phyloP scores from a whole-genome alignment of 1,284 basidiomycete genomes.

The Takashimella tepidaria region DNA sequence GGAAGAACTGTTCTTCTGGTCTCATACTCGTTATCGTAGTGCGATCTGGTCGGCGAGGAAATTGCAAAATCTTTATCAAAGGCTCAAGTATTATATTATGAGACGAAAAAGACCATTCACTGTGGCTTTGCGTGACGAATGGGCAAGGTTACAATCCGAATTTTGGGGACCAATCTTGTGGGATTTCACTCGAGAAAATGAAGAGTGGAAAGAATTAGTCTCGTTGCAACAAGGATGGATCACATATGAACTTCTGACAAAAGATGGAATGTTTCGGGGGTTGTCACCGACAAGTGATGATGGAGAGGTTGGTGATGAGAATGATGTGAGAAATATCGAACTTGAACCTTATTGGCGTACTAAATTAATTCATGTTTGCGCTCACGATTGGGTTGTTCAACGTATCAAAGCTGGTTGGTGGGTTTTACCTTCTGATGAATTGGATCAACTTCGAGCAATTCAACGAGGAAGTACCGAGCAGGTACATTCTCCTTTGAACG shows the following conservation, averaged over 20 bases:
- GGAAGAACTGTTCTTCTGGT: not conserved
- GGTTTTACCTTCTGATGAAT: conserved; percentile 23
- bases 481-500: not conserved
- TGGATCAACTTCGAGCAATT: conserved; percentile 6
- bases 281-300: too few relatives aligned
- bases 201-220: not conserved
- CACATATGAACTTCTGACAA: not conserved
- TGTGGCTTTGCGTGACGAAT: not conserved
- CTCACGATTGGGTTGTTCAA: conserved; percentile 17
- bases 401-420: conserved; percentile 21
- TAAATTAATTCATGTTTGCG: conserved; percentile 12
- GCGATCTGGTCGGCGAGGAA: not conserved
- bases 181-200: not conserved
- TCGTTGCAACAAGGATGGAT: not conserved
- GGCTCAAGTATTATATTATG: not conserved
- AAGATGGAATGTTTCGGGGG: too few relatives aligned
- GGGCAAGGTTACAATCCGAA: not conserved
- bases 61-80: not conserved
- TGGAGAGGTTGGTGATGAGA: too few relatives aligned
- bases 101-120: not conserved
- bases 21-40: not conserved
- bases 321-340: not conserved
- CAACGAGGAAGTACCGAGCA: not conserved
- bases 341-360: not conserved
- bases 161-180: not conserved